Evolutionary conservation across 306 rosid species (phyloP), one percentile per base, ranked within the genome.

Genomic region (Malus fusca): DNA sequence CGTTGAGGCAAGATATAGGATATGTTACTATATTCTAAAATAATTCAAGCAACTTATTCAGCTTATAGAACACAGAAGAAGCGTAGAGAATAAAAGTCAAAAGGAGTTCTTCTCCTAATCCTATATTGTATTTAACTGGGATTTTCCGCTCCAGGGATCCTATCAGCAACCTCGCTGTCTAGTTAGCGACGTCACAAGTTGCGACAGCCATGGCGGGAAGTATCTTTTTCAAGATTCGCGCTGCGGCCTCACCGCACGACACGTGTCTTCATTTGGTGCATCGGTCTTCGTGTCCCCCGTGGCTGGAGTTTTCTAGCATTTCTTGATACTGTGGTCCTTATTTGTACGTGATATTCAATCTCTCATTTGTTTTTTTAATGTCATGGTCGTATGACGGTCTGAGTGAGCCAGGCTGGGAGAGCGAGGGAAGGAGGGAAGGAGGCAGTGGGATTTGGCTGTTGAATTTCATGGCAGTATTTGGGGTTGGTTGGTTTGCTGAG

Each of bases 161-260:
- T 9, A 15, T 15, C 55, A 48, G 55, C 55, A 1, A 23, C 28
- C 62, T 9, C 40, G 71, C 22, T 31, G 74, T 23, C 40, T 13
- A 0, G 44, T 8, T 1, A 8, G 61, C 17, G 84, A 78, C 80
- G 76, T 74, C 80, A 80, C 17, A 52, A 60, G 58, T 23, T 51
- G 81, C 78, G 31, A 21, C 66, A 26, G 71, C 48, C 19, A 13
- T 33, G 53, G 81, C 51, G 59, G 61, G 77, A 66, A 42, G 42
- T 48, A 60, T 77, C 78, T 44, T n/a, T 72, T 68, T 79, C 80
- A 68, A 70, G 82, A 73, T 75, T 70, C 31, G 60, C 43, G 53
- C 55, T 64, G 11, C 15, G 62, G 26, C 28, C 62, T 58, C 18
- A 65, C 66, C 4, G 55, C 64, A 75, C 44, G 73, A 84, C 75